A percentile compares a stretch with the other conserved stretches of the same genome.
phyloP scores from a whole-genome alignment of 2,329 filamentous ascomycete species.

The Fusarium irregulare region DNA sequence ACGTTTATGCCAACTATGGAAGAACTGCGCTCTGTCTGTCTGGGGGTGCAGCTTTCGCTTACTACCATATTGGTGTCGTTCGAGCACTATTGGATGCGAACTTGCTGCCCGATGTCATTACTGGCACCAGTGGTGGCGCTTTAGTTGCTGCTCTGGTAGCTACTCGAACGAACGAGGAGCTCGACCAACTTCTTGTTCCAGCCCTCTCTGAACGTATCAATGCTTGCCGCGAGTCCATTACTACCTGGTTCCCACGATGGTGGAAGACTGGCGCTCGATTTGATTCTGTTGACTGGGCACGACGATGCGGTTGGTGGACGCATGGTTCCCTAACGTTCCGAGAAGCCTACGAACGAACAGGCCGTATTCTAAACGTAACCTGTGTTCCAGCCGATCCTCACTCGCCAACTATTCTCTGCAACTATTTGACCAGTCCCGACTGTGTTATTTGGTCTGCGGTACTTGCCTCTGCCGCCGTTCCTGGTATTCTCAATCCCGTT shows the following conservation, averaged over 20 bases:
- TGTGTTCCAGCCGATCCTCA: slow-evolving; percentile 97
- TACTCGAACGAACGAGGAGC: slow-evolving; percentile 90
- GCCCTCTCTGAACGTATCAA: slow-evolving; percentile 86
- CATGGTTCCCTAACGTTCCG: slow-evolving; percentile 92
- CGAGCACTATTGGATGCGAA: slow-evolving; percentile 89
- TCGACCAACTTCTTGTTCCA: slow-evolving; percentile 85
- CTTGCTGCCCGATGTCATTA: slow-evolving; percentile 91
- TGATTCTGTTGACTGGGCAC: slow-evolving; percentile 92
- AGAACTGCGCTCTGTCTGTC: slow-evolving; percentile 93
- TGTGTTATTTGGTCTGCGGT: slow-evolving; percentile 99
- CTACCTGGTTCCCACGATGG: slow-evolving; percentile 84
- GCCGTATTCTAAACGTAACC: slow-evolving; percentile 92
- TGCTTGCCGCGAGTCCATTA: slow-evolving; percentile 82
- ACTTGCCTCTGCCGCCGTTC: slow-evolving; percentile 92
- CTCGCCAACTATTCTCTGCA: slow-evolving; percentile 89
- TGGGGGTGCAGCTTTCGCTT: slow-evolving; percentile 93
- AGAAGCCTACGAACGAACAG: slow-evolving; percentile 93
- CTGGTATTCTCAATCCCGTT: slow-evolving; percentile 93
- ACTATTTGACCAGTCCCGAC: slow-evolving; percentile 94
- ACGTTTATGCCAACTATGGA: slow-evolving; percentile 89
- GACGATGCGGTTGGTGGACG: slow-evolving; percentile 87
- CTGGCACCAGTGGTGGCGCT: slow-evolving; percentile 93
- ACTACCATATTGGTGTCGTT: slow-evolving; percentile 95
- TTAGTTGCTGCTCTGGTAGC: slow-evolving; percentile 87
- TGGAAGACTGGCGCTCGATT: slow-evolving; percentile 94